Evolutionary conservation across 371 early-diverging fungal genomes (phyloP), one percentile per base, ranked within the genome.

Genomic region (Syncephalastrum sp.): DNA sequence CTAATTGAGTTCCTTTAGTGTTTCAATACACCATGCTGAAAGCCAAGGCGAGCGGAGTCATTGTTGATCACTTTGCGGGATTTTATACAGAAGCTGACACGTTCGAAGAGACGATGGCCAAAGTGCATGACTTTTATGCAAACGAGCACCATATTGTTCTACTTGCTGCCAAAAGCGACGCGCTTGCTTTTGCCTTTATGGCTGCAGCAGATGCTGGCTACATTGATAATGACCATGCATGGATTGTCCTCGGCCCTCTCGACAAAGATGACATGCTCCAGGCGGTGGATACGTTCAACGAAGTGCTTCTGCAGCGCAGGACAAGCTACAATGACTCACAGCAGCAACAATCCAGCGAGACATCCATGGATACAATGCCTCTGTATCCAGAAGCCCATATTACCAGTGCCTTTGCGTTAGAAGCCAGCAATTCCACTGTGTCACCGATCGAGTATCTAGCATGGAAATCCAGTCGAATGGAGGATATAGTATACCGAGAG

Each of bases 1-100:
- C 38, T 6, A 33, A 33, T 8, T 12, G 38, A 2, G 12, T 33
- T 33, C 38, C 38, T 33, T 33, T 60, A 82, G 82, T 82, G 56
- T 73, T 77, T 42, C 74, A 79, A 41, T 67, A 72, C 24, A 54
- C 74, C 14, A 68, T 65, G 0, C 52, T 67, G 50, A 67, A 76
- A 54, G 75, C 80, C 5, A 59, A 68, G 1, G 44, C 21, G 25
- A 56, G 63, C 29, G 67, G 65, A 16, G 69, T 82, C 15, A 63
- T 60, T 10, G 69, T 82, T 12, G 70, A 70, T 43, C 64, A 64
- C 3, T 69, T 68, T 44, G 73, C 68, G 44, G 53, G 79, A 5
- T 79, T 80, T 47, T 74, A 74, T 54, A 66, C 72, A 17, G 47
- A 60, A 15, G 80, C 80, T 1, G 68, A 78, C 43, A 52, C 62